phyloP scores from a whole-genome alignment of 768 basidiomycete genomes.

The Auricularia heimuer region DNA sequence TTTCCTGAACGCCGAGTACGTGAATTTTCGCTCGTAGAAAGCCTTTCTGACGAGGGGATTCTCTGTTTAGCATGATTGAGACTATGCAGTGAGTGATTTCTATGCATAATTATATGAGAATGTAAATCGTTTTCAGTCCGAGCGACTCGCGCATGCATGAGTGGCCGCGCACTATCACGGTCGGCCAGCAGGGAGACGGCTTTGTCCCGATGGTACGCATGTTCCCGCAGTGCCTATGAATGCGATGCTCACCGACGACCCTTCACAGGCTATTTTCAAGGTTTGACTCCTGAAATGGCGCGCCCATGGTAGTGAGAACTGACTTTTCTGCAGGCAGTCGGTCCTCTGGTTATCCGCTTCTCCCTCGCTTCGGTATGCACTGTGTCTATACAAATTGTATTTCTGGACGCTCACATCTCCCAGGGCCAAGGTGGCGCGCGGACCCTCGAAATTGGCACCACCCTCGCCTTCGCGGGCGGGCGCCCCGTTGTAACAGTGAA shows the following conservation, averaged over 20 bases:
- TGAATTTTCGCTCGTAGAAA: not conserved
- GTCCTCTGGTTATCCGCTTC: conserved; percentile 30
- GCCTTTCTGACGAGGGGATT: not conserved
- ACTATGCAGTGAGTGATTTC: conserved; percentile 33
- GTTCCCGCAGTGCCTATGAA: too few species aligned
- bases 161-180: conserved; percentile 38
- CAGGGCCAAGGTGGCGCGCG: conserved; percentile 38
- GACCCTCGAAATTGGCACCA: conserved; percentile 37
- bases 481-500: conserved; percentile 37
- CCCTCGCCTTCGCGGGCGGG: conserved; percentile 37
- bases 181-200: conserved; percentile 29
- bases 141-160: conserved; percentile 36
- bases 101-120: not conserved
- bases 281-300: conserved; percentile 18
- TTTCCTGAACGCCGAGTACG: conserved; percentile 35
- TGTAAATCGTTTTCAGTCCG: conserved; percentile 12
- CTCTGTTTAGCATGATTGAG: conserved; percentile 28
- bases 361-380: conserved; percentile 2
- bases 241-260: too few species aligned
- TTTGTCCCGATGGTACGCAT: conserved; percentile 39
- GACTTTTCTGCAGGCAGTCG: conserved; percentile 23
- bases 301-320: too few species aligned
- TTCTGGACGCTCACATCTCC: conserved; percentile 6
- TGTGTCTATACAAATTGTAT: conserved; percentile 26
- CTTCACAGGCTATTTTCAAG: too few species aligned